Evolutionary conservation across 2,329 filamentous ascomycete genomes (phyloP), one percentile per base, ranked within the genome.

Genomic region (Nannizziopsis arthrosporioides): DNA sequence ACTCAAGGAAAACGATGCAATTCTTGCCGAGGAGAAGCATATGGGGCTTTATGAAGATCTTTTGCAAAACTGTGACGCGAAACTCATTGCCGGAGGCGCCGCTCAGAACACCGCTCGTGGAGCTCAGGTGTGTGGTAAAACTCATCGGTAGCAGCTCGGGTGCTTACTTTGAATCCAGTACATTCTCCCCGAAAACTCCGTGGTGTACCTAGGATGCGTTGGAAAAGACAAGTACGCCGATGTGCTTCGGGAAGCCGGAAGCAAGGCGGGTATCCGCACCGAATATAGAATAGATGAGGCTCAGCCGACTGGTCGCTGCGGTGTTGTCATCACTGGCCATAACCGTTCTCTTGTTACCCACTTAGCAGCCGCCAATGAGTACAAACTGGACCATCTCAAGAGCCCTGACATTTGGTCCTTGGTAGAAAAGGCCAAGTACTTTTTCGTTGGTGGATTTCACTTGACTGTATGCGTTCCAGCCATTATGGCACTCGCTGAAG

Each of bases 61-160:
- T 57, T 79, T 95, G 60, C 83, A 85, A 71, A 90, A 92, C 77
- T 86, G 82, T 72, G 80, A 92, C 60, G 90, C 90, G 55, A 93
- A 94, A 73, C 76, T 96, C 66, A 92, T 96, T 64, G 88, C 92
- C 47, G 92, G 92, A 56, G 92, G 92, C 62, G 92, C 92, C 49
- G 92, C 92, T 27, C 92, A 98, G 73, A 98, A 98, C 78, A 93
- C 88, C 47, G 90, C 92, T 58, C 83, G 92, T 63, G 92, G 92
- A 58, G 92, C 90, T 55, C 86, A 92, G 68, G 75, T 77, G 71
- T 48, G 58, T 18, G 37, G 19, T 8, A 10, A n/a, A 7, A 42
- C 2, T 9, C 5, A 30, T 7, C 11, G n/a, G 10, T 30, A 30
- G 5, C 8, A 11, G 10, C 2, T 15, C 27, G 22, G 12, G 17